These are phyloP conservation scores for Didymella keratinophila DNA, from an alignment of 2,329 filamentous ascomycete species.

Conservation along the genomic window DNA sequence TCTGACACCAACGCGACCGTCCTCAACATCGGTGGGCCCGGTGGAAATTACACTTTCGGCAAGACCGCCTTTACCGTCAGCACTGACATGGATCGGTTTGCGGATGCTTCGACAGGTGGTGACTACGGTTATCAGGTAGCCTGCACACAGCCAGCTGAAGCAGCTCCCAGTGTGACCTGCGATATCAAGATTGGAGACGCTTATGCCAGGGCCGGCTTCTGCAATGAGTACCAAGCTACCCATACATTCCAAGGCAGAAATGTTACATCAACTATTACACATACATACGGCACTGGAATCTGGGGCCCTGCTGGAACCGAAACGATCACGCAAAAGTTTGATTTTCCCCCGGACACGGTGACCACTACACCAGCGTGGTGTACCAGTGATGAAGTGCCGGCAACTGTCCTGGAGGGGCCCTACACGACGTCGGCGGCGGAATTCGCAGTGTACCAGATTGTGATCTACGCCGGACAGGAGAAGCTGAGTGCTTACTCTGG, in stretches of 20 bases:
- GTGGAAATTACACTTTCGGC: conserved; percentile 7
- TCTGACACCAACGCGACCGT: background rate
- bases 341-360: background rate
- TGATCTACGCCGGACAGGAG: conserved; percentile 16
- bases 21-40: conserved; percentile 5
- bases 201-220: background rate
- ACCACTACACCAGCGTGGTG: conserved; percentile 14
- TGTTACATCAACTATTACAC: background rate
- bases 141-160: conserved; percentile 8
- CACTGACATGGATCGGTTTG: background rate
- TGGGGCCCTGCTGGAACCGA: conserved; percentile 10
- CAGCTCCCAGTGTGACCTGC: conserved; percentile 1
- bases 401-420: background rate
- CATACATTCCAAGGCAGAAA: background rate
- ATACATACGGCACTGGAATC: conserved; percentile 16
- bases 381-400: conserved; percentile 11
- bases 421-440: background rate
- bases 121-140: background rate
- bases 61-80: conserved; percentile 1
- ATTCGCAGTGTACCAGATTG: conserved; percentile 12
- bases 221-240: conserved; percentile 5
- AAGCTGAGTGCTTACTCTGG: conserved; percentile 12
- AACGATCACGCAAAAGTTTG: background rate
- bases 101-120: background rate
- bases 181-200: background rate